Conservation (phyloP, 192 early-diverging fungal genomes). For the Dispira simplex region DNA sequence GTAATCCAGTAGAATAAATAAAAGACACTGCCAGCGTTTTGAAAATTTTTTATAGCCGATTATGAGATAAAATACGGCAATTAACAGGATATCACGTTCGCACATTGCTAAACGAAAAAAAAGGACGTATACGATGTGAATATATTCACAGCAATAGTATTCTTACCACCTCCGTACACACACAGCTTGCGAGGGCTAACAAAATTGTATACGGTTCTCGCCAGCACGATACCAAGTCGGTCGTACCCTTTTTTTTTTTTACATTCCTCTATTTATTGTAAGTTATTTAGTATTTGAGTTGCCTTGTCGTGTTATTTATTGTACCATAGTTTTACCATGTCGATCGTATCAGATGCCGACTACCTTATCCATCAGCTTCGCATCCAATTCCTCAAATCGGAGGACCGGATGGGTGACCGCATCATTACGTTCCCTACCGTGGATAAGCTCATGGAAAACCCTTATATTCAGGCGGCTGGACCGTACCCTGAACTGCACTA, state of each 20-base stretch:
- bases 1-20: not conserved
- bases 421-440: constrained; percentile 39
- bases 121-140: no score
- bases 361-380: constrained; percentile 64
- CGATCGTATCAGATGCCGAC: constrained; percentile 48
- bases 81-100: no score
- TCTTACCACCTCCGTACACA: not conserved
- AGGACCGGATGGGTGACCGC: constrained; percentile 56
- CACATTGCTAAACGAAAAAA: no score
- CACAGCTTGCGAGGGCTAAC: not conserved
- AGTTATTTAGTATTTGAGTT: not conserved
- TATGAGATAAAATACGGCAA: no score
- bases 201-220: not conserved
- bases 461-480: constrained; percentile 27
- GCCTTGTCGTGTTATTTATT: not conserved
- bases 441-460: constrained; percentile 22
- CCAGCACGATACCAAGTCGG: not conserved
- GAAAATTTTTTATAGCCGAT: no score
- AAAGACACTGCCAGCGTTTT: no score
- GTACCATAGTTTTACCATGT: constrained; percentile 27
- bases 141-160: not conserved
- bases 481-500: constrained; percentile 18
- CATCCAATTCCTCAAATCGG: constrained; percentile 54
- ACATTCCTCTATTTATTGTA: not conserved
- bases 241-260: not conserved